phyloP scores from a whole-genome alignment of 768 basidiomycete genomes.

The Thelephora ganbajun region DNA sequence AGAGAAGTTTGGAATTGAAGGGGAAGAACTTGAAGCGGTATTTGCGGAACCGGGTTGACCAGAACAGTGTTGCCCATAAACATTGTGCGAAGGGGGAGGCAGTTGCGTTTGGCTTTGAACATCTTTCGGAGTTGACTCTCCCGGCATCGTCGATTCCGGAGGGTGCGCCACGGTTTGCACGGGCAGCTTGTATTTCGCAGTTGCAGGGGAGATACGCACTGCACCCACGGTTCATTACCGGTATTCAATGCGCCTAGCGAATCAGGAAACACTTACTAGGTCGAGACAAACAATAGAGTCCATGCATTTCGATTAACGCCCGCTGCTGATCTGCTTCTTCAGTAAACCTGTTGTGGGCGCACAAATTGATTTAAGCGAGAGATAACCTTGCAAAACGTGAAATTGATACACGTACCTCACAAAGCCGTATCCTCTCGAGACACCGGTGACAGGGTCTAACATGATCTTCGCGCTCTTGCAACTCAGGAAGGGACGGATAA shows the following conservation, averaged over 20 bases:
- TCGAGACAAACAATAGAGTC: conserved; percentile 76
- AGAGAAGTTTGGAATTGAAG: no score
- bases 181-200: conserved; percentile 62
- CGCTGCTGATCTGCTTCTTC: conserved; percentile 83
- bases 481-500: conserved; percentile 78
- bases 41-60: conserved; percentile 21
- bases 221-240: conserved; percentile 17
- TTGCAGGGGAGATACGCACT: conserved; percentile 89
- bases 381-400: conserved; percentile 2
- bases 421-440: conserved; percentile 86
- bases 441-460: conserved; percentile 81
- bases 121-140: no score
- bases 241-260: conserved; percentile 9
- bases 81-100: no score
- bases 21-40: no score
- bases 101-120: no score
- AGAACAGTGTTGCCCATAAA: no score
- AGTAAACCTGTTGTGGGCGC: conserved; percentile 45
- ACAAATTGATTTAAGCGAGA: conserved; percentile 6
- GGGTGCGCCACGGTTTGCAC: conserved; percentile 25
- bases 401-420: conserved; percentile 44
- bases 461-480: conserved; percentile 95
- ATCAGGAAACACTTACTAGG: conserved; percentile 46
- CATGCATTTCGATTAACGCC: conserved; percentile 85
- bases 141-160: conserved; percentile 10